Conservation (phyloP, 83 land plant genomes). For the Thuja plicata region DNA sequence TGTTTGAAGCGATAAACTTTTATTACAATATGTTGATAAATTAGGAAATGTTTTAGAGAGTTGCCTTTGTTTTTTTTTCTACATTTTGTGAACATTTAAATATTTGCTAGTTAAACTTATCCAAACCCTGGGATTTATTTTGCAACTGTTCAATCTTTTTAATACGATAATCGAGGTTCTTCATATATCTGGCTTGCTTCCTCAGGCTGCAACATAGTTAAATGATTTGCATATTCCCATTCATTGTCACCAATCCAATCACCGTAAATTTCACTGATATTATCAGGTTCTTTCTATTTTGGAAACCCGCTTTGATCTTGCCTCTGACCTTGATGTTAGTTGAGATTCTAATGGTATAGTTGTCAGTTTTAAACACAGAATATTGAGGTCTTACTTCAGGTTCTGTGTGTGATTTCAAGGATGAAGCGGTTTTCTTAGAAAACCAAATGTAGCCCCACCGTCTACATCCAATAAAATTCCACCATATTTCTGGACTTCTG, state of each 20-base stretch:
- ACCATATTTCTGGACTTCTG: slow-evolving; percentile 59
- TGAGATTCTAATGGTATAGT: slow-evolving; percentile 15
- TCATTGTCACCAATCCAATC: slow-evolving; percentile 90
- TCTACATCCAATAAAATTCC: slow-evolving; percentile 46
- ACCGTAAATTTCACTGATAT: slow-evolving; percentile 84
- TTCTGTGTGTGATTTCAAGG: slow-evolving; percentile 15
- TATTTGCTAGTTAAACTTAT: too few relatives aligned
- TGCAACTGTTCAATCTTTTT: neutral
- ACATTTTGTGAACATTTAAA: too few relatives aligned
- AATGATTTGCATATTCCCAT: slow-evolving; percentile 14
- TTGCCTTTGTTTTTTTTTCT: too few relatives aligned
- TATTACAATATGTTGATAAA: too few relatives aligned
- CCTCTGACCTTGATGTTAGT: slow-evolving; percentile 18
- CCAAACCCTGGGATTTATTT: neutral
- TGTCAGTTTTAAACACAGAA: slow-evolving; percentile 5
- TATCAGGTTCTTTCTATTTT: slow-evolving; percentile 85
- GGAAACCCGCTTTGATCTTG: slow-evolving; percentile 35
- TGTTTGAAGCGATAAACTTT: too few relatives aligned
- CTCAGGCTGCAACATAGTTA: neutral
- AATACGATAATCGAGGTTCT: neutral
- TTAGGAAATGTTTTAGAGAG: too few relatives aligned
- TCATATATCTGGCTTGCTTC: neutral
- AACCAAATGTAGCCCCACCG: slow-evolving; percentile 13
- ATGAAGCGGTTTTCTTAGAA: slow-evolving; percentile 13
- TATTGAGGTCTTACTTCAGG: neutral